Base-by-base conservation (phyloP, 2,329 filamentous ascomycete species). In the Ilyonectria sp. region DNA sequence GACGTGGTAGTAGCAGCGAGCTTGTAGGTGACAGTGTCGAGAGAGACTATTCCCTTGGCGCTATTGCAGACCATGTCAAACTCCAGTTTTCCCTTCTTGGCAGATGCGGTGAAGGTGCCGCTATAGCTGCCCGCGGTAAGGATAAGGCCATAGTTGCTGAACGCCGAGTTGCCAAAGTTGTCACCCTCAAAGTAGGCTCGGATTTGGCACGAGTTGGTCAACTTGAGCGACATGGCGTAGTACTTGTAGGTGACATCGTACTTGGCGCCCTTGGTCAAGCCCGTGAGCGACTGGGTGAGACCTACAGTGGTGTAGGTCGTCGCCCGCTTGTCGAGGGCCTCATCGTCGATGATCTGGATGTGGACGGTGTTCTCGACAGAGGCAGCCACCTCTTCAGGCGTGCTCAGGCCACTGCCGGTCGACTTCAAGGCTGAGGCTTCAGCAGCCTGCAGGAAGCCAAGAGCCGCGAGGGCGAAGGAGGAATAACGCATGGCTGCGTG, bases 381-480 rank as follows among this genome's bases (percentile, higher is more conserved):
- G 17, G 47, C 29, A 52, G 47, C 26, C 10, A 31, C 10, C 29
- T 29, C 47, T 4, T 31, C 52, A 15, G 49, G 33, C 11, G 40
- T 54, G 59, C 59, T 31, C 26, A 52, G 13, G 17, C 26, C 47
- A 26, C 21, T 13, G 33, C 47, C 21, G 9, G 31, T 55, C 7
- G 49, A 11, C 55, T 49, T 58, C 7, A 43, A 49, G 4, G n/a
- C 40, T 15, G 37, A 26, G 26, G 35, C 60, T n/a, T 63, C 60
- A 8, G 40, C 43, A 19, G 50, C 46, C 49, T 44, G 33, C 19
- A 63, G 53, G 17, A 63, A 26, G 53, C 53, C 60, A 37, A 63
- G 53, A 37, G 60, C 60, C 21, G 60, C 60, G 44, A 57, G 43
- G 60, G 53, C 53, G 26, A 63, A 33, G 52, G 29, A n/a, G n/a